Evolutionary conservation across 148 eudicot genomes (phyloP).

Genomic region (Chenopodium suecicum): DNA sequence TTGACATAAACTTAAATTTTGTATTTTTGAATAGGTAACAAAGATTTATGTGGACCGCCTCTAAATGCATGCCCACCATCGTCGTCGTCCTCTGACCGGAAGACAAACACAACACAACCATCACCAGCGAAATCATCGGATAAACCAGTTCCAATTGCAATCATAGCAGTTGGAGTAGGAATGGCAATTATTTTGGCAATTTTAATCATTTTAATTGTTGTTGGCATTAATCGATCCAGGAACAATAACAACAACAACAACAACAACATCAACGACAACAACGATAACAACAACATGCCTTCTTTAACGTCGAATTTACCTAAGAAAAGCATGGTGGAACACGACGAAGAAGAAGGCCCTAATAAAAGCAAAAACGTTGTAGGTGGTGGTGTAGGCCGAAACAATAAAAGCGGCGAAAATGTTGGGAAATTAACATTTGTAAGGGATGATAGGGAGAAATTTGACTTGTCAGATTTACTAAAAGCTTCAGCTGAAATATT

Average conservation of each 20-base stretch:
- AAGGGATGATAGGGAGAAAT: slow-evolving; percentile 43
- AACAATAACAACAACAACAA: neutral
- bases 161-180: slow-evolving; percentile 12
- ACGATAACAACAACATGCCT: neutral
- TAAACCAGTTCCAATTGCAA: slow-evolving; percentile 17
- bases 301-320: neutral
- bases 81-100: neutral
- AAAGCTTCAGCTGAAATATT: slow-evolving; percentile 74
- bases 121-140: slow-evolving; percentile 1
- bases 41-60: slow-evolving; percentile 58
- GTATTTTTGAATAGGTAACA: slow-evolving; percentile 42
- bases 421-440: slow-evolving; percentile 54
- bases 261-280: neutral
- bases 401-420: slow-evolving; percentile 4
- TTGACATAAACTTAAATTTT: neutral
- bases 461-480: slow-evolving; percentile 60
- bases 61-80: slow-evolving; percentile 9
- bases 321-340: neutral
- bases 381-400: neutral
- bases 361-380: neutral
- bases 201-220: slow-evolving; percentile 8
- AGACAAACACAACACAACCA: neutral
- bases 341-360: slow-evolving; percentile 9
- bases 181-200: slow-evolving; percentile 25
- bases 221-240: neutral